Base-by-base conservation (phyloP, 768 basidiomycete genomes). In the Phallus indusiatus region DNA sequence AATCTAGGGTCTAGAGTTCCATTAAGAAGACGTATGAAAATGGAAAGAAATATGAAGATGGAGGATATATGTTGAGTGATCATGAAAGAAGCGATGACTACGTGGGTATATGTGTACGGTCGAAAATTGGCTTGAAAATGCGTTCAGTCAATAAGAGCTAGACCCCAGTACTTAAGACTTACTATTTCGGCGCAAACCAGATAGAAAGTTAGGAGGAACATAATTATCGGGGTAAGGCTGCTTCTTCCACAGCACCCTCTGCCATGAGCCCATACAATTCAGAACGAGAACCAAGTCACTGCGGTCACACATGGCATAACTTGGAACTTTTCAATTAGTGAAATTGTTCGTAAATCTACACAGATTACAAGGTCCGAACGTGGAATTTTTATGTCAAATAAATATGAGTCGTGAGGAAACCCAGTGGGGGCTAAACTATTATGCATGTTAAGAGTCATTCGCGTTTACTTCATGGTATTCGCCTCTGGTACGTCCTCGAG, bases 51-150 rank as follows among this genome's bases (percentile, higher is more conserved):
- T 53, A 89, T 73, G 70, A 89, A 87, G 55, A 90, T 85, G 34
- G 83, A 81, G 10, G 85, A 82, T 47, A 94, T 71, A 69, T 94
- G 92, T 68, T 94, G 91, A 22, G 88, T 88, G 62, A 97, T 82
- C 2, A 90, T 76, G 61, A 81, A 87, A 21, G 86, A 81, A 8
- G 84, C 75, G 46, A 82, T 64, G 17, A 91, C 86, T 47, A 94
- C 70, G 17, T 82, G 78, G 78, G 81, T 81, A 66, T 91, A 90
- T 8, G 81, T 81, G 68, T 92, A 87, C 2, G 88, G 88, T 24
- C 74, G 80, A 68, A 92, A 88, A 71, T 91, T 90, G 54, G 86
- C 91, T 93, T 47, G 33, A 56, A 54, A 36, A 42, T 22, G 34
- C 12, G 10, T n/a, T 47, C 28, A 24, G 48, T 28, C 34, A 34